phyloP scores from a whole-genome alignment of 2,329 filamentous ascomycete species.

The Nemania bipapillata region DNA sequence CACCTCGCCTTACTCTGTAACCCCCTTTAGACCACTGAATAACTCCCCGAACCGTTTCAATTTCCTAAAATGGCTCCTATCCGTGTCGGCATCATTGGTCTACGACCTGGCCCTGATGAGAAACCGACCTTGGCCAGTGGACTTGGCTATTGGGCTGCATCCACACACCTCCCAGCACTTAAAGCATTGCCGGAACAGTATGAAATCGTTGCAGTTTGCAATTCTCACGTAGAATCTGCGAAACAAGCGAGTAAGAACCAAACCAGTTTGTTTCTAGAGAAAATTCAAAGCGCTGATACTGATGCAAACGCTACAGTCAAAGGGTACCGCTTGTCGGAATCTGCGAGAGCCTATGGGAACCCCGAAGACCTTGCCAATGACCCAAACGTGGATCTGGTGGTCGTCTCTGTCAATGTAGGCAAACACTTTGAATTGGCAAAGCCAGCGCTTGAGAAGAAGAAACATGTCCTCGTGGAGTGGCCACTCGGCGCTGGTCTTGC shows the following conservation, averaged over 20 bases:
- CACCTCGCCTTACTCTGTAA: neutral
- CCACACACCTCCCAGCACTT: slow-evolving; percentile 55
- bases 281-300: neutral
- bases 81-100: slow-evolving; percentile 46
- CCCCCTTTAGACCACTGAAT: neutral
- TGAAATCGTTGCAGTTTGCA: slow-evolving; percentile 62
- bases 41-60: neutral
- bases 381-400: slow-evolving; percentile 60
- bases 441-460: slow-evolving; percentile 58
- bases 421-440: slow-evolving; percentile 56
- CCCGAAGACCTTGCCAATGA: slow-evolving; percentile 58
- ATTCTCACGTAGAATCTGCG: slow-evolving; percentile 58
- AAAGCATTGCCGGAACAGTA: slow-evolving; percentile 52
- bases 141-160: slow-evolving; percentile 51
- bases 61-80: slow-evolving; percentile 44
- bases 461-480: slow-evolving; percentile 64
- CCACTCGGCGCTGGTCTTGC: slow-evolving; percentile 56
- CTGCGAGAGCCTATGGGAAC: slow-evolving; percentile 55
- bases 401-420: slow-evolving; percentile 57
- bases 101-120: slow-evolving; percentile 27
- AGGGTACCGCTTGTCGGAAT: slow-evolving; percentile 52
- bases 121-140: neutral
- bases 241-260: slow-evolving; percentile 50
- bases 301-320: slow-evolving; percentile 43
- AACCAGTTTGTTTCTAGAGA: neutral